These are phyloP conservation scores for Nitzschia sp. DNA, from an alignment of 108 stramenopile genomes.

Conservation along the genomic window DNA sequence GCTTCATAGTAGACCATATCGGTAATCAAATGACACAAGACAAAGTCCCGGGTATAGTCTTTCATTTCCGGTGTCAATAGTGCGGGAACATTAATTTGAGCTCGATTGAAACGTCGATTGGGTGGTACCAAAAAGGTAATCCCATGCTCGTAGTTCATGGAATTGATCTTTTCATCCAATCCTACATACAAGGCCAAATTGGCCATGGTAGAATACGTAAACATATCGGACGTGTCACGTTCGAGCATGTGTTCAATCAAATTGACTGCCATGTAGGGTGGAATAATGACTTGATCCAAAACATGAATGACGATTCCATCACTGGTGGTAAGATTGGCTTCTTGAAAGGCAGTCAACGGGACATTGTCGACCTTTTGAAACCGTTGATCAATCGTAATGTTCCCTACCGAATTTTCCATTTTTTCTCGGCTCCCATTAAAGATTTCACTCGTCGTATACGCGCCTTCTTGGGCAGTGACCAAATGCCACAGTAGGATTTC, in stretches of 20 bases:
- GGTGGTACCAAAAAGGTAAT: constrained; percentile 39
- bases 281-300: constrained; percentile 24
- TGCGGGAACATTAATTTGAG: constrained; percentile 27
- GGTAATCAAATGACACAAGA: constrained; percentile 33
- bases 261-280: constrained; percentile 25
- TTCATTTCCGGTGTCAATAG: constrained; percentile 23
- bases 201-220: constrained; percentile 38
- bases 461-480: constrained; percentile 16
- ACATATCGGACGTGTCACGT: constrained; percentile 6
- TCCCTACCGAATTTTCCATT: constrained; percentile 12
- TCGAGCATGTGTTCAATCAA: constrained; percentile 22
- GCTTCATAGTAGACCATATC: constrained; percentile 29
- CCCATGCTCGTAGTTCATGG: constrained; percentile 27
- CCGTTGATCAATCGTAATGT: constrained; percentile 22
- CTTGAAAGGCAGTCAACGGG: not conserved
- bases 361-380: constrained; percentile 24
- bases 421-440: constrained; percentile 16
- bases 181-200: constrained; percentile 29
- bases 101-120: constrained; percentile 45
- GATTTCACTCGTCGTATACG: constrained; percentile 23
- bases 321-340: constrained; percentile 19
- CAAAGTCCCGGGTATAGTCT: constrained; percentile 29
- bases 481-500: constrained; percentile 22
- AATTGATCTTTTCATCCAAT: constrained; percentile 30
- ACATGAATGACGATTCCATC: constrained; percentile 29